Conservation (phyloP, 768 basidiomycete genomes). For the Naganishia onofrii region DNA sequence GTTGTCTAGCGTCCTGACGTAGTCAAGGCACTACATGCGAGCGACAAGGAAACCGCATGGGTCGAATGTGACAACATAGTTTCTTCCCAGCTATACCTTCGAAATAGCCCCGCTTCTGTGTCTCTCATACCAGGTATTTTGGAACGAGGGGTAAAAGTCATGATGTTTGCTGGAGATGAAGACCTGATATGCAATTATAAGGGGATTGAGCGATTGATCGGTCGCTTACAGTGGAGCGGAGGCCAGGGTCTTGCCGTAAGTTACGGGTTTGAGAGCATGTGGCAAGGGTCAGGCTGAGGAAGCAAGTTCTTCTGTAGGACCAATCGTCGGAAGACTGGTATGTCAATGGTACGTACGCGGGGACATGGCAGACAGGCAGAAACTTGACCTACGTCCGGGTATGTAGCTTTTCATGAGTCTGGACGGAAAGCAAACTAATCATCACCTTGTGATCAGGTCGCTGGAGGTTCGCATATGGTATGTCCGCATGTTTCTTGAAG, state of each 20-base stretch:
- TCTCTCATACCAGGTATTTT: conserved; percentile 74
- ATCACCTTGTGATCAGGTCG: conserved; percentile 60
- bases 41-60: conserved; percentile 74
- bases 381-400: conserved; percentile 94
- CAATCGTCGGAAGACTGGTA: conserved; percentile 52
- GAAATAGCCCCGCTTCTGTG: conserved; percentile 66
- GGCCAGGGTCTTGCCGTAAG: conserved; percentile 76
- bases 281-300: neutral
- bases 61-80: conserved; percentile 75
- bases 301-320: conserved; percentile 34
- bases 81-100: conserved; percentile 62
- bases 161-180: conserved; percentile 92
- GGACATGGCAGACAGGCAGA: conserved; percentile 84
- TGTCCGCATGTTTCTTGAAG: conserved; percentile 54
- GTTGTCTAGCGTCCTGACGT: conserved; percentile 70
- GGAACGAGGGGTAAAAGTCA: conserved; percentile 68
- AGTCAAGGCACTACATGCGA: conserved; percentile 75
- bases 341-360: conserved; percentile 72
- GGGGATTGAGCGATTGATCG: conserved; percentile 81
- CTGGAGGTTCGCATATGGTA: conserved; percentile 95
- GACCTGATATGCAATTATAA: conserved; percentile 96
- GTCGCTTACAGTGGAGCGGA: conserved; percentile 80
- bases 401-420: conserved; percentile 27
- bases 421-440: neutral
- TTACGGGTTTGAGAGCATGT: conserved; percentile 24